These are phyloP conservation scores for Fusarium proliferatum DNA, from an alignment of 2,329 filamentous ascomycete species.

Conservation along the genomic window DNA sequence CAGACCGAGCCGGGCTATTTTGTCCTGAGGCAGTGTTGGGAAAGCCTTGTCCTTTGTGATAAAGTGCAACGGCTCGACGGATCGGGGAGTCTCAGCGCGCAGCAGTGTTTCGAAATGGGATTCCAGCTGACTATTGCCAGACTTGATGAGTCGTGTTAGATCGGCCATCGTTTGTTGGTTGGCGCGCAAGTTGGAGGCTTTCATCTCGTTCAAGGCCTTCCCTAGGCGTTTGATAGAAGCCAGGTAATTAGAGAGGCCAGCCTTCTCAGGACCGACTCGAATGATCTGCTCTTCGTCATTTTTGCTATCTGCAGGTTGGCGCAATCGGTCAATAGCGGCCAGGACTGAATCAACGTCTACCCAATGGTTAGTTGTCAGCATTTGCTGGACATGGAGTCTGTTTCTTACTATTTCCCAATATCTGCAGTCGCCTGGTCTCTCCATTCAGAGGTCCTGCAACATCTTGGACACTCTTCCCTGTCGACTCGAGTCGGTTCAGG, in stretches of 20 bases:
- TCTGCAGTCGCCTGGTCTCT: constrained; percentile 89
- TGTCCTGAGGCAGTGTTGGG: constrained; percentile 81
- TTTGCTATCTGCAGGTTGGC: constrained; percentile 92
- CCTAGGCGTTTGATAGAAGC: constrained; percentile 89
- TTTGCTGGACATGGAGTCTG: constrained; percentile 10
- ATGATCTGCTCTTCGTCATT: constrained; percentile 93
- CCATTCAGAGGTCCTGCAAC: constrained; percentile 92
- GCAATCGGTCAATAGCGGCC: constrained; percentile 85
- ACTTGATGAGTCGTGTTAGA: constrained; percentile 79
- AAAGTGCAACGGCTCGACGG: constrained; percentile 90
- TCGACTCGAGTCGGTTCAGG: constrained; percentile 83
- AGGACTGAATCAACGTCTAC: constrained; percentile 87
- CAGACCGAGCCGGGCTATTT: constrained; percentile 78
- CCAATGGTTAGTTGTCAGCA: constrained; percentile 21
- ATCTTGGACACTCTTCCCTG: constrained; percentile 89
- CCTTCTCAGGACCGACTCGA: constrained; percentile 84
- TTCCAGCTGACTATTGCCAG: constrained; percentile 85
- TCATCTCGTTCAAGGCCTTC: constrained; percentile 85
- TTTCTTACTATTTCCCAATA: constrained; percentile 78
- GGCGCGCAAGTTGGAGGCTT: constrained; percentile 87
- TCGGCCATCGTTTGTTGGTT: constrained; percentile 91
- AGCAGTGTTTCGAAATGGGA: constrained; percentile 84
- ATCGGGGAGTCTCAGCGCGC: constrained; percentile 77
- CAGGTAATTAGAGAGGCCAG: constrained; percentile 85
- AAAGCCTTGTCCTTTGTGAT: constrained; percentile 91